Percentiles rank a stretch among this genome's conserved stretches.
Conservation (phyloP, 495 filamentous ascomycete species). For the Poronia punctata region DNA sequence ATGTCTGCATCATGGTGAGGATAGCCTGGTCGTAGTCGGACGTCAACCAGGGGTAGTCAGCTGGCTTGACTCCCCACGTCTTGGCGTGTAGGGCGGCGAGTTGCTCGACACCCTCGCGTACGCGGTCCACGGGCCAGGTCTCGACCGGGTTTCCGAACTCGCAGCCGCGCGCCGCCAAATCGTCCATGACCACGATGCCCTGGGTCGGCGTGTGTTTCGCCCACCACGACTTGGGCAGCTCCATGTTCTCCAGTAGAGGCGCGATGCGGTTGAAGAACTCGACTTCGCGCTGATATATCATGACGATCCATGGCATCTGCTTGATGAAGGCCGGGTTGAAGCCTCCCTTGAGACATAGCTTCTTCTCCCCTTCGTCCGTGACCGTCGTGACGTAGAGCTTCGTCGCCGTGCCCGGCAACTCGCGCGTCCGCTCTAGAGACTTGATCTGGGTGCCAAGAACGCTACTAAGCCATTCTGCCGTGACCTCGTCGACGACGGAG, state of each 20-base stretch:
- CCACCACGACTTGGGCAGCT: constrained; percentile 30
- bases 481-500: constrained; percentile 31
- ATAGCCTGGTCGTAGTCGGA: constrained; percentile 17
- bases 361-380: constrained; percentile 13
- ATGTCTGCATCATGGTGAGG: constrained; percentile 16
- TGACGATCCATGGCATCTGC: constrained; percentile 26
- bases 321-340: constrained; percentile 26
- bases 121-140: constrained; percentile 17
- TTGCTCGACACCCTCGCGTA: constrained; percentile 24
- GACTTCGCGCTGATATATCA: constrained; percentile 28
- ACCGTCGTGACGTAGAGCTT: constrained; percentile 26
- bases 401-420: constrained; percentile 24
- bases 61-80: constrained; percentile 25
- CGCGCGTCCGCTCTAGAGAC: constrained; percentile 18
- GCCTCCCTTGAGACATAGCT: constrained; percentile 29
- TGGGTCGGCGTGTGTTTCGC: constrained; percentile 20
- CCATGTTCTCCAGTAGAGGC: constrained; percentile 21
- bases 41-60: constrained; percentile 23
- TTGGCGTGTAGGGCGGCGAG: constrained; percentile 29
- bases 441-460: constrained; percentile 25
- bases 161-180: constrained; percentile 21
- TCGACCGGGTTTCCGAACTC: constrained; percentile 23
- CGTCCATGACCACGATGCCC: constrained; percentile 32
- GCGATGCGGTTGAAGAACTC: constrained; percentile 29
- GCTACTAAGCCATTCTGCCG: constrained; percentile 33